Base-by-base conservation (phyloP, 2,329 filamentous ascomycete species). In the Nothomitra cinnamomea region DNA sequence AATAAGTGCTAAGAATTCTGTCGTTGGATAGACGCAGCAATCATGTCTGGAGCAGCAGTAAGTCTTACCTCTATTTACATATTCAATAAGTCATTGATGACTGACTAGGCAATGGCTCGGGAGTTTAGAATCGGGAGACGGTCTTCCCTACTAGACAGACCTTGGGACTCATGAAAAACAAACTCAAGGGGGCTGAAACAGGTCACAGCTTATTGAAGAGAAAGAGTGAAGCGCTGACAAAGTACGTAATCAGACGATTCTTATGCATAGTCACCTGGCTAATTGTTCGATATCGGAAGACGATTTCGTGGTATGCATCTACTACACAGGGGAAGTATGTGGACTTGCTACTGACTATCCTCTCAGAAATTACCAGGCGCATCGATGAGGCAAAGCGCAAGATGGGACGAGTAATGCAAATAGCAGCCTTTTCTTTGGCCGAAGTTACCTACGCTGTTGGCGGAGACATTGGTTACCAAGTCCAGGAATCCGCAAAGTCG, bases 371-470 rank as follows among this genome's bases (percentile, higher is more conserved):
- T 64, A 95, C 92, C 51, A 81, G 82, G 67, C 85, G 92, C 64
- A 98, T 98, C 69, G 90, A 98, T 72, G 92, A 98, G 69, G 92
- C 92, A 42, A 98, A 98, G 71, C 85, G 89, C 62, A 98, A 98
- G 74, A 98, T 98, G 90, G 92, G 92, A 55, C 80, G 90, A 35
- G 92, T 98, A 38, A 98, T 98, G 92, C 90, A 96, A 69, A 94
- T 98, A 64, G 92, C 92, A 41, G 89, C 92, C 47, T 96, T 98
- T 71, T 96, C 90, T 43, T 78, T 98, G 17, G 92, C 92, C 56
- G 92, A 96, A 72, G 92, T 98, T 54, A 94, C 88, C 50, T 98
- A 98, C 64, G 92, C 92, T 24, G 88, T 95, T 25, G 92, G 92
- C 58, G 88, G 90, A 63, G 86, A 94, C 64, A 94, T 98, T 62